Evolutionary conservation across 768 basidiomycete species (phyloP).

Genomic region (Exidia glandulosa): DNA sequence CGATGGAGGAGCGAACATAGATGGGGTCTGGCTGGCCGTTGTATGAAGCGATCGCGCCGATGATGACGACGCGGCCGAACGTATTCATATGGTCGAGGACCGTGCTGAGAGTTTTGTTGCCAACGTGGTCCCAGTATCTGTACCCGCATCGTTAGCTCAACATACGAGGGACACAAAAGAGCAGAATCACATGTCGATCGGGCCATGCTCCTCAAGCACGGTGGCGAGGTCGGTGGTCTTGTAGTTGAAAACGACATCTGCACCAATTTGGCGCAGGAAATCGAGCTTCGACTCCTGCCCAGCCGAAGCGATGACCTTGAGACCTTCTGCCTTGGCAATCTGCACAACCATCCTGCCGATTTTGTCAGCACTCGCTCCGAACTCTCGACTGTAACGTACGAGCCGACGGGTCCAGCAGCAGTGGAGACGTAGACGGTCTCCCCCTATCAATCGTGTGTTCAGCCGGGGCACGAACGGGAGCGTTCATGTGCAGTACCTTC

Average conservation of each 20-base stretch:
- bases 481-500: constrained; percentile 20
- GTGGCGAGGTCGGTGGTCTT: constrained; percentile 19
- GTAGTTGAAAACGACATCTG: constrained; percentile 28
- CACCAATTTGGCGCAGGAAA: constrained; percentile 22
- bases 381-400: constrained; percentile 25
- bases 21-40: constrained; percentile 15
- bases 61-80: constrained; percentile 37
- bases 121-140: constrained; percentile 50
- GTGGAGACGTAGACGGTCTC: constrained; percentile 39
- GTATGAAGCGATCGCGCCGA: constrained; percentile 8
- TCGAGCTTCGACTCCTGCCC: constrained; percentile 31
- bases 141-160: not conserved
- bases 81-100: constrained; percentile 36
- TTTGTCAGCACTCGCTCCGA: not conserved
- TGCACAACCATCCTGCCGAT: constrained; percentile 18
- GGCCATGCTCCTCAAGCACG: constrained; percentile 24
- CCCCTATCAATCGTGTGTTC: constrained; percentile 20
- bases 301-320: constrained; percentile 32
- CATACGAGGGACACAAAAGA: not conserved
- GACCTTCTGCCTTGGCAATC: constrained; percentile 28
- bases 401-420: constrained; percentile 46
- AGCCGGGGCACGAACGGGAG: not conserved
- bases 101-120: constrained; percentile 46
- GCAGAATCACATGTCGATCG: constrained; percentile 19
- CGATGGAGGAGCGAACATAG: constrained; percentile 9